Conservation (phyloP, 164 flowering plant species). For the Santalum album region DNA sequence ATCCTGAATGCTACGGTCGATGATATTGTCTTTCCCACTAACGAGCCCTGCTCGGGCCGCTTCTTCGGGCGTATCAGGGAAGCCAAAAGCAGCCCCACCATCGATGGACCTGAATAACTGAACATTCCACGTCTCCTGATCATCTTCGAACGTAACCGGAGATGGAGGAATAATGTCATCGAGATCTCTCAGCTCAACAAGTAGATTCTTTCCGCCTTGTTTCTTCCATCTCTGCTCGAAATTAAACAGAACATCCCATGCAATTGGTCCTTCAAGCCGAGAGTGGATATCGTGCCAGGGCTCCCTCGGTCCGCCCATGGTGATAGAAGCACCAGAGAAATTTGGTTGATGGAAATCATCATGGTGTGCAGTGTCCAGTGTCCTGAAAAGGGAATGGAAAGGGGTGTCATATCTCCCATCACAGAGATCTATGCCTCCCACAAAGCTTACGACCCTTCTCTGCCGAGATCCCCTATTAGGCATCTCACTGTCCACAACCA, state of each 20-base stretch:
- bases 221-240: conserved; percentile 66
- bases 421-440: conserved; percentile 55
- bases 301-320: conserved; percentile 58
- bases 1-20: conserved; percentile 70
- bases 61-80: conserved; percentile 63
- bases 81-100: conserved; percentile 63
- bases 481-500: conserved; percentile 45
- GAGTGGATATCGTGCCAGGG: conserved; percentile 74
- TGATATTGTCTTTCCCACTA: conserved; percentile 70
- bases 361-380: conserved; percentile 53
- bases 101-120: conserved; percentile 60
- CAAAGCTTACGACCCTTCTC: conserved; percentile 55
- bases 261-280: conserved; percentile 59
- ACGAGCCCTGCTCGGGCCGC: conserved; percentile 67
- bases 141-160: conserved; percentile 49
- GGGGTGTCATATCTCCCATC: conserved; percentile 51
- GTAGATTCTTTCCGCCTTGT: conserved; percentile 59
- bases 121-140: conserved; percentile 61
- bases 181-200: conserved; percentile 47
- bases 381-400: conserved; percentile 57
- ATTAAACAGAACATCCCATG: conserved; percentile 62
- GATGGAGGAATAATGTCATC: conserved; percentile 54
- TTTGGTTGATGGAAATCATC: conserved; percentile 66
- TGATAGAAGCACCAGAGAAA: conserved; percentile 36
- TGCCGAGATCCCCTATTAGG: conserved; percentile 32